Conservation (phyloP, 2,329 filamentous ascomycete species). For the Colletotrichum phormii region DNA sequence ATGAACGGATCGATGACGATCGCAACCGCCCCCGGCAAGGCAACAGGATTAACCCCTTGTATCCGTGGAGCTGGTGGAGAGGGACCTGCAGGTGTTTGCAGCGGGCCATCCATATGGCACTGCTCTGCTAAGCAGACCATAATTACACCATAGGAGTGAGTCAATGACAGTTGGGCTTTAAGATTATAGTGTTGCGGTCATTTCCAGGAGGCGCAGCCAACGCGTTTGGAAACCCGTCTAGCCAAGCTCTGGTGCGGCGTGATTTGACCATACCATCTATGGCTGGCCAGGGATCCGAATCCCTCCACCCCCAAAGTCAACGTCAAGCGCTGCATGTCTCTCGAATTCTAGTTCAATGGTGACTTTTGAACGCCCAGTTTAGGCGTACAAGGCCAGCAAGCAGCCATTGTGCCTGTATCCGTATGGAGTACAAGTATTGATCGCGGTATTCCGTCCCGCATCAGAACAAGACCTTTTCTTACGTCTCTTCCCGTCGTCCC, state of each 20-base stretch:
- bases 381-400: no score
- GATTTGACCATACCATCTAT: background rate
- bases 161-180: background rate
- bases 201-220: background rate
- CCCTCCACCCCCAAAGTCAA: background rate
- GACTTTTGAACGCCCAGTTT: background rate
- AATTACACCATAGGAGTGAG: no score
- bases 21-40: background rate
- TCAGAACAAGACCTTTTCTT: background rate
- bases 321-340: background rate
- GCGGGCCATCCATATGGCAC: background rate
- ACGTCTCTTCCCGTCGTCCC: background rate
- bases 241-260: background rate
- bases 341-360: no score
- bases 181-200: background rate
- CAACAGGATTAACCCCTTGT: background rate
- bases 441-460: background rate
- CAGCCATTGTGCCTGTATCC: no score
- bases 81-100: background rate
- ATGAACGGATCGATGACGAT: background rate
- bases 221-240: background rate
- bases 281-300: constrained; percentile 8
- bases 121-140: no score
- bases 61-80: background rate
- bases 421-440: background rate